Evolutionary conservation across 2,329 filamentous ascomycete genomes (phyloP), one percentile per base, ranked within the genome.

Genomic region (Pestalotiopsis sp.): DNA sequence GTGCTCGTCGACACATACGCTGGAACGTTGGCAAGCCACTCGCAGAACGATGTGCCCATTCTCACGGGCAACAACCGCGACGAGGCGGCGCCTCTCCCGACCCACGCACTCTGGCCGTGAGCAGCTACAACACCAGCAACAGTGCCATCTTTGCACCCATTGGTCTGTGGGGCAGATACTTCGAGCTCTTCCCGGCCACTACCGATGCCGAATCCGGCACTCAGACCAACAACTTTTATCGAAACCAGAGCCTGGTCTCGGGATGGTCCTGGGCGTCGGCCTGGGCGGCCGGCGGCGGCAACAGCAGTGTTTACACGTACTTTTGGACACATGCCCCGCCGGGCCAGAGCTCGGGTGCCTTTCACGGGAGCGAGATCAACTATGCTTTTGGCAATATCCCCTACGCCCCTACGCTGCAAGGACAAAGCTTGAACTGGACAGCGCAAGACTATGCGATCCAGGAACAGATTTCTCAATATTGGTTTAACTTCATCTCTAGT

Each of bases 321-420:
- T 76, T 71, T 68, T 79, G 74, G 71, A 74, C 72, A 4, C 76
- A 75, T 55, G 69, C 76, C 2, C 77, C 78, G 3, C 73, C 76
- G 20, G 66, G 65, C 11, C 71, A 74, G 64, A 65, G 69, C 25
- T 52, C 14, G 4, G 76, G 76, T 17, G 75, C 76, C 11, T 78
- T 76, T 67, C 76, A 78, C 63, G 75, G 74, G 36, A 71, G 72
- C 9, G 76, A 77, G 70, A 71, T 80, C 31, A 76, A 74, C 69
- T 79, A 79, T 31, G 73, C 73, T 11, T 74, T 80, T 52, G 76
- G 77, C 70, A 79, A 77, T 64, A 72, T 79, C 14, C 75, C 76
- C 1, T 69, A 64, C 20, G 41, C 36, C 4, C 23, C 57, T 6
- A 59, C 57, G 12, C 57, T 59, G 11, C 23, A 27, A 17, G 57